Percentiles rank a stretch among this genome's conserved stretches.
Evolutionary conservation across 257 asterid genomes (phyloP).

Genomic region (Solanum sejunctum): DNA sequence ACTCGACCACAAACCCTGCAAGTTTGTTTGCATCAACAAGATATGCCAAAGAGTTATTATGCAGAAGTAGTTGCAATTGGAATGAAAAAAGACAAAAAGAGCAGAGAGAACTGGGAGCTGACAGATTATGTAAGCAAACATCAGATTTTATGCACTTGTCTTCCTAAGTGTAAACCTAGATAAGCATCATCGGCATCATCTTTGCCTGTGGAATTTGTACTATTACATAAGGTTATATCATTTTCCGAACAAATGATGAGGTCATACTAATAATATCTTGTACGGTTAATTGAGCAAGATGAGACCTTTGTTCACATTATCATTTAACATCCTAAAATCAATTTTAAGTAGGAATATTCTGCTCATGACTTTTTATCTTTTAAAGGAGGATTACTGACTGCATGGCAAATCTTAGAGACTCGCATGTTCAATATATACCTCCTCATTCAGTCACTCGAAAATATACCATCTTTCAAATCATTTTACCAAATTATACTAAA

Average conservation of each 20-base stretch:
- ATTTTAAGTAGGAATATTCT: not conserved
- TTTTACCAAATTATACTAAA: not conserved
- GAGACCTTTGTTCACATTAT: too few species aligned
- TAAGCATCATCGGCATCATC: not conserved
- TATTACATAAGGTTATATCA: not conserved
- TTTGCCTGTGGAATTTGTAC: not conserved
- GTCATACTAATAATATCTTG: not conserved
- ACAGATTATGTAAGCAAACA: not conserved
- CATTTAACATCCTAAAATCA: not conserved
- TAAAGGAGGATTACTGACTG: not conserved
- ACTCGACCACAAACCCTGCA: conserved; percentile 91
- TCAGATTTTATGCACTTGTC: not conserved
- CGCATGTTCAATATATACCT: not conserved
- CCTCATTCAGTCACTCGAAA: not conserved
- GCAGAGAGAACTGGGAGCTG: not conserved
- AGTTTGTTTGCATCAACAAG: not conserved
- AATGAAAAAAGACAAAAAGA: not conserved
- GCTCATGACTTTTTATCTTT: not conserved
- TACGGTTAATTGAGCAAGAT: too few species aligned
- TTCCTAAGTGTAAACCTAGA: not conserved
- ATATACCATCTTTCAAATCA: not conserved
- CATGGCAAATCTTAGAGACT: not conserved
- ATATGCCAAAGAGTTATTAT: not conserved
- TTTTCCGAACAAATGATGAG: not conserved
- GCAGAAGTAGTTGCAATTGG: not conserved